phyloP scores from a whole-genome alignment of 495 filamentous ascomycete species.

The Chaetomidium leptoderma region DNA sequence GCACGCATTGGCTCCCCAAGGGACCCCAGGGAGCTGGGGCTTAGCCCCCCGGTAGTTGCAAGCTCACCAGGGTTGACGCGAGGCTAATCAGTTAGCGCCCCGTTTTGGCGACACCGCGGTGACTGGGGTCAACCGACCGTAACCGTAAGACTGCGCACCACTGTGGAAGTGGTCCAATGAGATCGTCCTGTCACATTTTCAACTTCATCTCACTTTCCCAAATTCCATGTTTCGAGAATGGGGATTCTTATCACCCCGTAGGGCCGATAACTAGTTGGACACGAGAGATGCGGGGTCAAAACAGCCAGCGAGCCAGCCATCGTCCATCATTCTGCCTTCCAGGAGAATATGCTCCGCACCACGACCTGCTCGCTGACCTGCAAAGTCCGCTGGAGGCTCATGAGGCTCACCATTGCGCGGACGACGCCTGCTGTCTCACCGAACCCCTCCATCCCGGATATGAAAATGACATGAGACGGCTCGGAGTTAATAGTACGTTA shows the following conservation, averaged over 20 bases:
- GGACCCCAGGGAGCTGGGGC: neutral
- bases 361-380: too few relatives aligned
- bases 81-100: neutral
- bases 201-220: neutral
- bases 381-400: too few relatives aligned
- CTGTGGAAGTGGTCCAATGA: neutral
- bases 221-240: neutral
- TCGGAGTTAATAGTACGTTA: neutral
- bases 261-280: neutral
- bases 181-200: neutral
- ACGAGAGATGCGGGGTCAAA: neutral
- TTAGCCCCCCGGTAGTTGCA: conserved; percentile 1
- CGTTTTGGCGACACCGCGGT: neutral
- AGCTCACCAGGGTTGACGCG: neutral
- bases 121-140: conserved; percentile 2
- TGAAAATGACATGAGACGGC: neutral
- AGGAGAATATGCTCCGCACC: neutral
- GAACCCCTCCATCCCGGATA: neutral
- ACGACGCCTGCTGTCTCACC: too few relatives aligned
- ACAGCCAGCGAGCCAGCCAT: too few relatives aligned
- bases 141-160: neutral
- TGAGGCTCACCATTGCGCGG: too few relatives aligned
- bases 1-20: neutral
- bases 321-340: too few relatives aligned
- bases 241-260: neutral